Base-by-base conservation (phyloP, 2,329 filamentous ascomycete genomes). In the Didymellaceae sp. region DNA sequence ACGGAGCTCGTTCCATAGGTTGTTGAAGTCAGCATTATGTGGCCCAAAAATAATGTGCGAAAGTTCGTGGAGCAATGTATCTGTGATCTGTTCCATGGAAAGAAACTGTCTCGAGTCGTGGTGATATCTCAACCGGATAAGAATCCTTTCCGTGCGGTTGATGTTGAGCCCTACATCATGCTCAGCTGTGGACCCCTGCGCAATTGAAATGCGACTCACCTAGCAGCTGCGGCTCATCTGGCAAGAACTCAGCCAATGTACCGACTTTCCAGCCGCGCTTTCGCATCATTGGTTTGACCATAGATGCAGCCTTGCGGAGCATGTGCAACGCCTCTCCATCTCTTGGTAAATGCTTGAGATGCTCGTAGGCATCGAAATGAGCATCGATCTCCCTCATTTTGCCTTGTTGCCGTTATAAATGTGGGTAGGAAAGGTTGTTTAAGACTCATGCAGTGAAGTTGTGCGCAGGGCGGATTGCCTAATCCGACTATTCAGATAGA, bases 211-310 rank as follows among this genome's bases (percentile, higher is more conserved):
- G 11, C 14, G 22, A 62, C 73, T 33, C 73, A 80, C 90, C 92
- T 31, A 96, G 76, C 1, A 96, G 78, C 59, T 88, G 89, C 24
- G 78, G 74, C 62, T 94, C 82, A 10, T 84, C 78, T 1, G 93
- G 93, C 53, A 90, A 89, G 74, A 97, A 96, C 71, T 97, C 93
- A 39, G 86, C 85, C 13, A 97, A 81, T 38, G 89, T 84, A 21
- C 82, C 81, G 25, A 97, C 90, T 55, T 80, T 87, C 90, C 91
- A 97, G 46, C 81, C 81, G 33, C 90, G 85, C 38, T 90, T 90
- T 58, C 91, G 83, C 92, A 97, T 97, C 56, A 97, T 90, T 14
- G 93, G 93, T 72, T 96, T 97, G 55, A 97, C 92, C 49, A 95
- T 75, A 20, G 91, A 96, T 2, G 91, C 91, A 31, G 95, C 82